A percentile compares a stretch with the other conserved stretches of the same genome.
Evolutionary conservation across 495 filamentous ascomycete species (phyloP).

Genomic region (Coniosporium apollinis): DNA sequence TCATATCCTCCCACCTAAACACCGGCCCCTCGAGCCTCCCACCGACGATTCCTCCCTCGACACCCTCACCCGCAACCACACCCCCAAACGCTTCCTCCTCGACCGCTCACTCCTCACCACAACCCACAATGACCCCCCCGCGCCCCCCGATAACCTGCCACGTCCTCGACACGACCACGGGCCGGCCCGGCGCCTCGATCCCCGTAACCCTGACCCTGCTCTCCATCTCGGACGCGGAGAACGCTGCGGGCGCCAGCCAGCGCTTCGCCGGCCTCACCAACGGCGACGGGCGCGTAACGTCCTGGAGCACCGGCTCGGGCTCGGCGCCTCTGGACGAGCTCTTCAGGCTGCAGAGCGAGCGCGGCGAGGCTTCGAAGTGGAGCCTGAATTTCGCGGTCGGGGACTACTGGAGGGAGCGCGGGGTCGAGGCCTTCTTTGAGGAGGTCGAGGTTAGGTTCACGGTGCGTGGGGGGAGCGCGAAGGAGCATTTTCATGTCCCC

Average conservation of each 20-base stretch:
- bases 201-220: slow-evolving; percentile 38
- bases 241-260: slow-evolving; percentile 12
- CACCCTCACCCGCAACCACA: too few species aligned
- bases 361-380: slow-evolving; percentile 33
- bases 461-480: slow-evolving; percentile 39
- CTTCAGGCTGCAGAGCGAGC: slow-evolving; percentile 25
- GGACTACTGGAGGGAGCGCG: slow-evolving; percentile 57
- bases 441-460: slow-evolving; percentile 79
- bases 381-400: slow-evolving; percentile 63
- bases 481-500: slow-evolving; percentile 75
- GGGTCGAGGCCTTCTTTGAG: slow-evolving; percentile 72
- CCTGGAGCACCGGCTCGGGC: slow-evolving; percentile 37
- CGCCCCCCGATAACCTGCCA: slow-evolving; percentile 70
- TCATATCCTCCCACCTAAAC: too few species aligned
- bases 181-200: slow-evolving; percentile 42
- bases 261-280: slow-evolving; percentile 44
- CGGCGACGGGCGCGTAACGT: slow-evolving; percentile 68
- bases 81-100: too few species aligned
- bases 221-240: slow-evolving; percentile 14
- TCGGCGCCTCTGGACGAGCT: slow-evolving; percentile 29
- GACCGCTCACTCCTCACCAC: not conserved
- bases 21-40: too few species aligned
- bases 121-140: not conserved
- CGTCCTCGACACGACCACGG: slow-evolving; percentile 50
- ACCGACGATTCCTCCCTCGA: too few species aligned